These are phyloP conservation scores for Theileria parva DNA, from an alignment of 169 alveolate species.

Conservation along the genomic window DNA sequence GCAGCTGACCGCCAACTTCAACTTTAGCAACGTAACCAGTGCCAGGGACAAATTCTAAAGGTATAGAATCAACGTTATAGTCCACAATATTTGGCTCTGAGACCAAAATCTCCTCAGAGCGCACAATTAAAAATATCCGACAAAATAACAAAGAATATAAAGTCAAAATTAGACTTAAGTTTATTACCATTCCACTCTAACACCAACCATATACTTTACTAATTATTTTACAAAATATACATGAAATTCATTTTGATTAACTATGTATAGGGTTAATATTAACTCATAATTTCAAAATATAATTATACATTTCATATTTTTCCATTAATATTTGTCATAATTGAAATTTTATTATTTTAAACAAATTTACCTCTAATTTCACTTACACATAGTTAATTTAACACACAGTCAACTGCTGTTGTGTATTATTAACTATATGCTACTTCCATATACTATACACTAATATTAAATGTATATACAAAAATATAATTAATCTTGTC, in stretches of 20 bases:
- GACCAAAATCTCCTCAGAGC: background rate
- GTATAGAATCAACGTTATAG: conserved; percentile 25
- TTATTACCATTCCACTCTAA: conserved; percentile 1
- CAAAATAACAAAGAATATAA: background rate
- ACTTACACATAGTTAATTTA: background rate
- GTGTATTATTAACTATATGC: background rate
- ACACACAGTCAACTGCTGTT: background rate
- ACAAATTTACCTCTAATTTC: background rate
- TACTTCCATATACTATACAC: background rate
- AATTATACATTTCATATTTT: no score
- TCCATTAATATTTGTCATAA: background rate
- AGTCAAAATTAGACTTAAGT: background rate
- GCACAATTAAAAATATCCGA: background rate
- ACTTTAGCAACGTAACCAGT: conserved; percentile 32
- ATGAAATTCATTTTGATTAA: background rate
- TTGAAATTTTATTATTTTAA: no score
- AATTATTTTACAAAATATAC: background rate
- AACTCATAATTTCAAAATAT: background rate
- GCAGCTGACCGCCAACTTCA: conserved; percentile 35
- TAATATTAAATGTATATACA: background rate
- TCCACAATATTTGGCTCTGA: conserved; percentile 6
- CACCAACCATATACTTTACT: background rate
- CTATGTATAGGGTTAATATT: background rate
- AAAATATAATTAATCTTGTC: no score
- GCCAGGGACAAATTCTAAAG: conserved; percentile 13